A percentile compares a stretch with the other conserved stretches of the same genome.
phyloP scores from a whole-genome alignment of 2,329 filamentous ascomycete genomes.

The Aspergillus sp. region DNA sequence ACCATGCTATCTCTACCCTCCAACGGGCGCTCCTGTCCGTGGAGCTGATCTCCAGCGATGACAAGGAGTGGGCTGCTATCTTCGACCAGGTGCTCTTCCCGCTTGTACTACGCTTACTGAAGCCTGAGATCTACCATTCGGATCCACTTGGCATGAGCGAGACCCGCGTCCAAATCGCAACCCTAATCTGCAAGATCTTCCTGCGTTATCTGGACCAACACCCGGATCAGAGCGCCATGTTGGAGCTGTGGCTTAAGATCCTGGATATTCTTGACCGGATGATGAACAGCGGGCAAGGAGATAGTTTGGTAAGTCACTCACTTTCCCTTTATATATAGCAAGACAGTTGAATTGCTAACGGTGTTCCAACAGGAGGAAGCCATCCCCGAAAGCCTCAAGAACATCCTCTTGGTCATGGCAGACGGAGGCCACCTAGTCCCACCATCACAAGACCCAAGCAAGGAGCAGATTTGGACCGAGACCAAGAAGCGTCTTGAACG shows the following conservation, averaged over 20 bases:
- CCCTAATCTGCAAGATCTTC: constrained; percentile 89
- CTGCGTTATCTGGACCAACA: constrained; percentile 83
- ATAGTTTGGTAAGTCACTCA: constrained; percentile 61
- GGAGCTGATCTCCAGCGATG: constrained; percentile 71
- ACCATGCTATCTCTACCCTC: constrained; percentile 76
- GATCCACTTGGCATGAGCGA: constrained; percentile 93
- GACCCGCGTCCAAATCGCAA: constrained; percentile 84
- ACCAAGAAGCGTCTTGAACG: constrained; percentile 53
- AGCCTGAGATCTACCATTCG: constrained; percentile 87
- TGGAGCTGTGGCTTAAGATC: constrained; percentile 86
- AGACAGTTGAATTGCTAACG: neutral
- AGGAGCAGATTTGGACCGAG: constrained; percentile 52
- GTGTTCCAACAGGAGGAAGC: constrained; percentile 70
- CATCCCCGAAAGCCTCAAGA: constrained; percentile 90
- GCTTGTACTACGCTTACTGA: constrained; percentile 74
- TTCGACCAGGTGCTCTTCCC: constrained; percentile 93
- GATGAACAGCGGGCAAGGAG: constrained; percentile 90
- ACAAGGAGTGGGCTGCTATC: constrained; percentile 89
- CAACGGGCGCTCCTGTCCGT: constrained; percentile 80
- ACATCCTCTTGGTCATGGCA: constrained; percentile 90
- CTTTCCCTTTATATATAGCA: constrained; percentile 6
- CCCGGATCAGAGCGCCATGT: constrained; percentile 77
- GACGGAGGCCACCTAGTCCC: constrained; percentile 76
- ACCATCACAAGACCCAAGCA: constrained; percentile 45
- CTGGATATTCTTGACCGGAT: constrained; percentile 90